Evolutionary conservation across 345 rosid genomes (phyloP).

Genomic region (Angophora floribunda): DNA sequence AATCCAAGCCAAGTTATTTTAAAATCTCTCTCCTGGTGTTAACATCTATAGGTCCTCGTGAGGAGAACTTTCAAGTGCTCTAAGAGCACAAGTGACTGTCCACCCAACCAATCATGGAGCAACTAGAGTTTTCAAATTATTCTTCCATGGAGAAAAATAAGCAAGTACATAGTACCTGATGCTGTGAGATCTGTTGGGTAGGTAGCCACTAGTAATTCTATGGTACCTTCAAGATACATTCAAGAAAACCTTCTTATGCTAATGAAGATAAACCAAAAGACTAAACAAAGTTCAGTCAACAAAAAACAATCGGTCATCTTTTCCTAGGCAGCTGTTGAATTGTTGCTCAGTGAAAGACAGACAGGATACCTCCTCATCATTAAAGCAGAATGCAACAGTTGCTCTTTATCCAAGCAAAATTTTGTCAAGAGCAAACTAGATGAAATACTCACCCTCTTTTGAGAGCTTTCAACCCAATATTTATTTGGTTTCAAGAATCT

Average conservation of each 20-base stretch:
- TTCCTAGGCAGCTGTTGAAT: neutral
- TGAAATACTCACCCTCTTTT: conserved; percentile 55
- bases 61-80: neutral
- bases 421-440: neutral
- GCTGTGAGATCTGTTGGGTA: neutral
- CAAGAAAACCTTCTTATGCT: neutral
- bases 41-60: neutral
- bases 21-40: neutral
- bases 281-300: neutral
- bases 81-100: neutral
- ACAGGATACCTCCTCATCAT: neutral
- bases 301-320: neutral
- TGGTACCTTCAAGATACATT: neutral
- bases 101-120: neutral
- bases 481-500: conserved; percentile 64
- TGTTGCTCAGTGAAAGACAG: neutral
- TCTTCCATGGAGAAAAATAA: neutral
- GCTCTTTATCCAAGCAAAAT: neutral
- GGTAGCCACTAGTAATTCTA: neutral
- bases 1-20: neutral
- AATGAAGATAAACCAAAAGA: neutral
- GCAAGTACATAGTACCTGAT: neutral
- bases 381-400: neutral
- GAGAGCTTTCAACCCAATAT: conserved; percentile 76
- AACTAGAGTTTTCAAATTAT: neutral